A percentile compares a stretch with the other conserved stretches of the same genome.
phyloP scores from a whole-genome alignment of 2,329 filamentous ascomycete genomes.

The Cytospora piceae region DNA sequence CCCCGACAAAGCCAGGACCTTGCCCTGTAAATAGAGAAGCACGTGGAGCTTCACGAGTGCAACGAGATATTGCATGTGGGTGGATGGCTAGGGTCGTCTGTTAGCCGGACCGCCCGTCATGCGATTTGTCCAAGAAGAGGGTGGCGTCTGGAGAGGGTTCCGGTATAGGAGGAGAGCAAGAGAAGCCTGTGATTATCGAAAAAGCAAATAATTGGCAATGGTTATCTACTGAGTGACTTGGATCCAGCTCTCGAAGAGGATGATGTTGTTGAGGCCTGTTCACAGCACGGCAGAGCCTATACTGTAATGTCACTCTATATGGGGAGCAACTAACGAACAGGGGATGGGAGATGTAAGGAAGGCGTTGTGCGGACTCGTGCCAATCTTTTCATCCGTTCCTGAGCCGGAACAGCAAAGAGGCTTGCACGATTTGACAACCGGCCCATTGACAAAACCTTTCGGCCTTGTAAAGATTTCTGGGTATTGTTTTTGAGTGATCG shows the following conservation, averaged over 20 bases:
- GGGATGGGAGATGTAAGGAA: background rate
- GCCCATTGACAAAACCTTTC: too few relatives aligned
- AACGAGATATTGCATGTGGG: background rate
- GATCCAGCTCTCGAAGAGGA: background rate
- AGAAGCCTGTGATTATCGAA: constrained; percentile 1
- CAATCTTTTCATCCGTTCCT: too few relatives aligned
- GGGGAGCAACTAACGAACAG: too few relatives aligned
- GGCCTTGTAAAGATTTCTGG: too few relatives aligned
- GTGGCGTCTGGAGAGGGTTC: background rate
- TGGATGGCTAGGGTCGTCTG: background rate
- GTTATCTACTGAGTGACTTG: background rate
- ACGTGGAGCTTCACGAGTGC: background rate
- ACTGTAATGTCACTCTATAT: background rate
- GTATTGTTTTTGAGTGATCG: too few relatives aligned
- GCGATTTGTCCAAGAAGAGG: background rate
- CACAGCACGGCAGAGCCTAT: background rate
- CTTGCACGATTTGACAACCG: too few relatives aligned
- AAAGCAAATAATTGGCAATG: background rate
- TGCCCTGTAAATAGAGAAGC: background rate
- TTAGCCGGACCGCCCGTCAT: background rate
- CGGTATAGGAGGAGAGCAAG: background rate
- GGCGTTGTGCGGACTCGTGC: too few relatives aligned
- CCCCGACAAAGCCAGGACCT: background rate
- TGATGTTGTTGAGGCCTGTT: background rate
- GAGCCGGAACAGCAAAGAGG: too few relatives aligned